Evolutionary conservation across 371 early-diverging fungal genomes (phyloP).

Genomic region (Basidiobolus heterosporus): DNA sequence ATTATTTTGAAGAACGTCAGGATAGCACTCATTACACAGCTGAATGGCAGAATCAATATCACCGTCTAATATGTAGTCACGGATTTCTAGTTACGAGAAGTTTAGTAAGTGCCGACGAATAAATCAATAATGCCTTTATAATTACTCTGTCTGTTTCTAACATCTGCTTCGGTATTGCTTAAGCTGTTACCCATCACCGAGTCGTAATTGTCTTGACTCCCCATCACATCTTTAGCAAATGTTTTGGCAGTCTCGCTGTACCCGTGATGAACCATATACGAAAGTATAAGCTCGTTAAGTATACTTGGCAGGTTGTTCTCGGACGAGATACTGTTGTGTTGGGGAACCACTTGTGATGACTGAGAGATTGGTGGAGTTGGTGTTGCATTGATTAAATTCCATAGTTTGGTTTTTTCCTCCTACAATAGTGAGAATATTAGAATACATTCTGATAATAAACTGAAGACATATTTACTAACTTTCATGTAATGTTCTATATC

Average conservation of each 20-base stretch:
- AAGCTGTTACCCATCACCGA: constrained; percentile 56
- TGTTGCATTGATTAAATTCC: constrained; percentile 18
- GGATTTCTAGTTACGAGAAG: constrained; percentile 27
- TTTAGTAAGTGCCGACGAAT: background rate
- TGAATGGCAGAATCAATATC: constrained; percentile 52
- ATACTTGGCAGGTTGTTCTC: constrained; percentile 7
- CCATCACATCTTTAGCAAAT: constrained; percentile 26
- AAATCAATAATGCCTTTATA: constrained; percentile 40
- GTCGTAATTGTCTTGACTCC: constrained; percentile 18
- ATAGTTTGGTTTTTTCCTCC: constrained; percentile 28
- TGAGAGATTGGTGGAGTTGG: constrained; percentile 4
- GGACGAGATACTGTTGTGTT: background rate
- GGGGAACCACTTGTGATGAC: background rate
- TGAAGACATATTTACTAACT: constrained; percentile 13
- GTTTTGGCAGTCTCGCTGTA: constrained; percentile 47
- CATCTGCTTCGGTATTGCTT: constrained; percentile 42
- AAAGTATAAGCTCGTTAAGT: constrained; percentile 40
- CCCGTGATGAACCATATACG: constrained; percentile 64
- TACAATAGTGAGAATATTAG: constrained; percentile 1
- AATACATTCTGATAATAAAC: background rate
- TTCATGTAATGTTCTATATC: constrained; percentile 67
- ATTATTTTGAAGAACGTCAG: constrained; percentile 33
- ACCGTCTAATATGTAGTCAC: constrained; percentile 38
- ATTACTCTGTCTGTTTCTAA: constrained; percentile 14
- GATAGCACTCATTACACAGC: constrained; percentile 36